Evolutionary conservation across 192 early-diverging fungal species (phyloP).

Genomic region (Backusella tarrabulga): DNA sequence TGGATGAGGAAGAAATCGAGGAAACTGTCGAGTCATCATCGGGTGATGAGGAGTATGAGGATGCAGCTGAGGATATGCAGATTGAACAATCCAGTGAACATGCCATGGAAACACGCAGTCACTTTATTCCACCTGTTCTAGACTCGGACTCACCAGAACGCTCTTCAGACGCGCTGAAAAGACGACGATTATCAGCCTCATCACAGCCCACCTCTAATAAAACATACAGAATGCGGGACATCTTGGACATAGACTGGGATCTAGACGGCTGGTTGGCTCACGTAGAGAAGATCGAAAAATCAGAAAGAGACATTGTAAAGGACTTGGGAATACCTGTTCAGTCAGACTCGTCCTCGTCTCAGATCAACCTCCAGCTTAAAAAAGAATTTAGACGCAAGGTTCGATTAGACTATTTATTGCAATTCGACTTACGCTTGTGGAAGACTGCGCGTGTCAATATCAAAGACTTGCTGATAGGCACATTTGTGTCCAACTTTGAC

Average conservation of each 20-base stretch:
- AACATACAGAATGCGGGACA: conserved; percentile 10
- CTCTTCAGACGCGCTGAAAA: not conserved
- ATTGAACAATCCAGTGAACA: not conserved
- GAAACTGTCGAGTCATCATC: not conserved
- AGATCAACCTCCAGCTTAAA: conserved; percentile 12
- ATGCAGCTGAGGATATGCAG: not conserved
- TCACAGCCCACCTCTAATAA: not conserved
- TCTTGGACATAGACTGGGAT: conserved; percentile 28
- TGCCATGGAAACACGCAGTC: not conserved
- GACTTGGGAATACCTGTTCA: conserved; percentile 14
- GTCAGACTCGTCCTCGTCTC: not conserved
- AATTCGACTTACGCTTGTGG: conserved; percentile 87
- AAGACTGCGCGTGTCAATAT: conserved; percentile 75
- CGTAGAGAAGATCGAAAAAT: conserved; percentile 17
- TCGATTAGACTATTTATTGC: conserved; percentile 82
- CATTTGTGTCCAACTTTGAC: conserved; percentile 74
- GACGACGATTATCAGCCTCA: conserved; percentile 8
- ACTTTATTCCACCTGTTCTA: not conserved
- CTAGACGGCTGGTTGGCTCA: conserved; percentile 23
- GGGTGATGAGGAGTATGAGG: not conserved
- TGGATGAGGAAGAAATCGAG: conserved; percentile 10
- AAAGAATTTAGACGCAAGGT: conserved; percentile 53
- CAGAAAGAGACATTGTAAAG: conserved; percentile 12
- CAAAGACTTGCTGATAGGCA: conserved; percentile 84
- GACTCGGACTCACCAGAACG: not conserved